Conservation (phyloP, 169 alveolate species). For the Perkinsus chesapeaki region DNA sequence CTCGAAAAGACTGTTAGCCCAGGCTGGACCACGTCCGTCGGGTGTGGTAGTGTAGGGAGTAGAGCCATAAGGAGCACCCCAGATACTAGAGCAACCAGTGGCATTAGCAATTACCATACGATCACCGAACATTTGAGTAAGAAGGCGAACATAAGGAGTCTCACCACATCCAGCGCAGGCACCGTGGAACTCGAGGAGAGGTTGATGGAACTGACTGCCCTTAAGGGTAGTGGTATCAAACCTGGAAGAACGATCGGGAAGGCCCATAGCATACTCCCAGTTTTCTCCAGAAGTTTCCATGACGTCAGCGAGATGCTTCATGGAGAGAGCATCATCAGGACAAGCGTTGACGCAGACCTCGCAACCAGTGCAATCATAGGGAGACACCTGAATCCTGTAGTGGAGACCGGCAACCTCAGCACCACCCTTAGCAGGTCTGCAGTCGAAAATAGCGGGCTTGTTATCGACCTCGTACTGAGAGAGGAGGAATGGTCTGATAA, state of each 20-base stretch:
- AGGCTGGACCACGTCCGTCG: slow-evolving; percentile 47
- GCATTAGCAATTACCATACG: slow-evolving; percentile 55
- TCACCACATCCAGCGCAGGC: slow-evolving; percentile 63
- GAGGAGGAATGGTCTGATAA: slow-evolving; percentile 44
- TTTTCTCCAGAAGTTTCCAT: slow-evolving; percentile 18
- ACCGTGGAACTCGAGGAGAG: slow-evolving; percentile 53
- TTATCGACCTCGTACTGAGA: slow-evolving; percentile 34
- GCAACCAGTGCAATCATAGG: slow-evolving; percentile 54
- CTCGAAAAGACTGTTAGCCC: slow-evolving; percentile 57
- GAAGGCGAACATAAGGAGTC: slow-evolving; percentile 52
- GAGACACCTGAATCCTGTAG: slow-evolving; percentile 49
- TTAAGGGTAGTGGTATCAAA: slow-evolving; percentile 45
- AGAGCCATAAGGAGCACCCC: slow-evolving; percentile 55
- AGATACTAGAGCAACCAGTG: slow-evolving; percentile 54
- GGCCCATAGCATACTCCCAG: slow-evolving; percentile 42
- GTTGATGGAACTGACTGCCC: slow-evolving; percentile 51
- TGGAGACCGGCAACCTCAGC: slow-evolving; percentile 37
- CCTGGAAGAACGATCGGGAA: slow-evolving; percentile 40
- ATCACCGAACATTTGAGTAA: slow-evolving; percentile 49
- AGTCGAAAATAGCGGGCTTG: slow-evolving; percentile 36
- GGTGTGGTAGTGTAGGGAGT: slow-evolving; percentile 39
- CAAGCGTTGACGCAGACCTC: slow-evolving; percentile 52
- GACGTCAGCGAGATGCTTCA: slow-evolving; percentile 27
- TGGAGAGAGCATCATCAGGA: slow-evolving; percentile 47
- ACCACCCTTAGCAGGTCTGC: slow-evolving; percentile 37